Base-by-base conservation (phyloP, 768 basidiomycete genomes). In the Amanita fuliginea region DNA sequence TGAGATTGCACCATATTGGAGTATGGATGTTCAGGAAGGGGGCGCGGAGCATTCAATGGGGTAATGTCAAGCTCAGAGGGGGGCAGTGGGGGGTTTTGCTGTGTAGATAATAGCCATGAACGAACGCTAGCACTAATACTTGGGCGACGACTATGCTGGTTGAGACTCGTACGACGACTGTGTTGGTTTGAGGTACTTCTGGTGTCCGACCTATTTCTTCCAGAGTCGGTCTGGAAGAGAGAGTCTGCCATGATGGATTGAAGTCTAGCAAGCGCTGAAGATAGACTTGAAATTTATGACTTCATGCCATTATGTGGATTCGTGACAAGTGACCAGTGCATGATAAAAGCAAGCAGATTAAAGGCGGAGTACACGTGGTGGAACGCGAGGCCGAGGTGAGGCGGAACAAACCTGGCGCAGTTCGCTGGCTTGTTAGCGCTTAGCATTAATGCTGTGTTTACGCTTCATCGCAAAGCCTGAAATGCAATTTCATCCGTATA, bases 71-170 rank as follows among this genome's bases (percentile, higher is more conserved):
- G 42, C 21, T 50, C 49, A 18, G 49, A 40, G 19, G 59, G 65
- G 21, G 62, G 62, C 13, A 58, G 64, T 22, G 64, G 64, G 16
- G 57, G 62, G 49, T 64, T 57, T 36, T 62, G 60, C 40, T 66
- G 67, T 52, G 57, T 64, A 9, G 62, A 60, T n/a, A 64, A 52
- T 1, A 67, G 62, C 70, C 70, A 71, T 16, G 70, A 69, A 34
- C 59, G 60, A 6, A 68, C 67, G 54, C 66, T 68, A 4, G 62
- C 54, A 32, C 45, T 54, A 32, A 54, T 22, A 22, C 54, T 37
- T 42, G 30, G 36, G 19, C 42, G 49, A 9, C 39, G 41, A 21
- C 35, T 35, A 4, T 37, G 24, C 4, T 47, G 46, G 18, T 33
- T 36, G 21, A 22, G n/a, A 28, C 37, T 39, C 19, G 37, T 19